Base-by-base conservation (phyloP, 208 protist species). In the Acanthamoeba divionensis region DNA sequence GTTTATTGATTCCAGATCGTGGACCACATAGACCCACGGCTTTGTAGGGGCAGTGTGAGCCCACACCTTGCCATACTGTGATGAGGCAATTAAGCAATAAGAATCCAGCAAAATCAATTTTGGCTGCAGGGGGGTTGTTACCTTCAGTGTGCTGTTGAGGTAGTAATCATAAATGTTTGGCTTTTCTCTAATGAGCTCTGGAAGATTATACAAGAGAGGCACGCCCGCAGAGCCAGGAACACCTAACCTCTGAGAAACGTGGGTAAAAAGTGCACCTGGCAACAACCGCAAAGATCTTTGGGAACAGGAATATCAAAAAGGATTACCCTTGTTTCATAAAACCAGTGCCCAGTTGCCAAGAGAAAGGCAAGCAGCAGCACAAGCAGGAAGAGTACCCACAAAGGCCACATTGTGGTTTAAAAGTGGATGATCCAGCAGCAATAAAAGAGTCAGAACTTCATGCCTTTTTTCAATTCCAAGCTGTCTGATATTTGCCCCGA, bases 21-120 rank as follows among this genome's bases (percentile, higher is more conserved):
- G 57, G 24, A 83, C 73, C 8, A 62, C 73, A 24, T 65, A 24
- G 44, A 83, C 63, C 73, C 73, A 83, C 15, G 73, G 73, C 47
- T 83, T 83, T 13, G 36, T 8, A 7, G 75, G 50, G 3, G 13
- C 75, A 13, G 75, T 85, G 36, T 48, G 31, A 29, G 10, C 31
- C 75, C 75, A 85, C n/a, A 45, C 54, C 1, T 4, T n/a, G 15
- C 75, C 50, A 24, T 63, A 85, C 75, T 85, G 31, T 44, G 18
- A 31, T 0, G 8, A 9, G 3, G n/a, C n/a, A n/a, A n/a, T n/a
- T n/a, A n/a, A n/a, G n/a, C n/a, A n/a, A n/a, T n/a, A n/a, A n/a
- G n/a, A n/a, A 15, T 73, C 21, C 5, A 57, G 18, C 52, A 57
- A 57, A 15, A 57, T 21, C 18, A 38, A 13, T 9, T 10, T 9